Base-by-base conservation (phyloP, 768 basidiomycete species). In the Mycena alexandri region DNA sequence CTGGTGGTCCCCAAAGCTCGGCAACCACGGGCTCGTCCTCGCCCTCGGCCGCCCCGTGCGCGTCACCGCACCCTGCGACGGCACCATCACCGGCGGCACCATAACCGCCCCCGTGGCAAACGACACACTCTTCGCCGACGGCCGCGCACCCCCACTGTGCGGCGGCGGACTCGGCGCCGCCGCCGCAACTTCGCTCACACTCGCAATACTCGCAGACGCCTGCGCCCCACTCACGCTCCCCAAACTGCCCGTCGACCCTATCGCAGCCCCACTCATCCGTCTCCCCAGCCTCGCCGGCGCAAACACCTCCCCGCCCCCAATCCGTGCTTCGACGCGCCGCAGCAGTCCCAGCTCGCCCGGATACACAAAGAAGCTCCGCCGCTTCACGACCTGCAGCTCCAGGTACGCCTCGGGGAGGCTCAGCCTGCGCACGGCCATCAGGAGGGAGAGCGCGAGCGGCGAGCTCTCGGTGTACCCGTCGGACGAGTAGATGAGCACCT, bases 401-500 rank as follows among this genome's bases (percentile, higher is more conserved):
- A 98, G 83, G 80, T 97, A 98, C 9, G 96, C 97, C 76, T 96
- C 94, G 11, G 96, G 94, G 10, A 98, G 85, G 54, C 83, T 79
- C 41, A 92, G 79, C 21, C 82, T 80, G 62, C 86, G 87, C 58
- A 90, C 80, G 25, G 87, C 88, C 96, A 99, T 98, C 68, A 98
- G 82, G 56, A 97, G 87, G 69, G 89, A 89, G 59, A 98, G 83
- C 22, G 95, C 96, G 58, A 95, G 89, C 8, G 96, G 89, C 25
- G 92, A 93, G 12, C 93, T 93, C 78, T 98, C 96, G 24, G 97
- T 98, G 81, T 97, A 95, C 54, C 94, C 95, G 76, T 96, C 95
- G 19, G 90, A 86, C 19, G 91, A 92, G 78, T 94, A 93, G 33
- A 96, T 77, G 68, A 96, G 85, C 61, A 96, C 81, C 75, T 94